Evolutionary conservation across 768 basidiomycete genomes (phyloP).

Genomic region (Tulasnella sp.): DNA sequence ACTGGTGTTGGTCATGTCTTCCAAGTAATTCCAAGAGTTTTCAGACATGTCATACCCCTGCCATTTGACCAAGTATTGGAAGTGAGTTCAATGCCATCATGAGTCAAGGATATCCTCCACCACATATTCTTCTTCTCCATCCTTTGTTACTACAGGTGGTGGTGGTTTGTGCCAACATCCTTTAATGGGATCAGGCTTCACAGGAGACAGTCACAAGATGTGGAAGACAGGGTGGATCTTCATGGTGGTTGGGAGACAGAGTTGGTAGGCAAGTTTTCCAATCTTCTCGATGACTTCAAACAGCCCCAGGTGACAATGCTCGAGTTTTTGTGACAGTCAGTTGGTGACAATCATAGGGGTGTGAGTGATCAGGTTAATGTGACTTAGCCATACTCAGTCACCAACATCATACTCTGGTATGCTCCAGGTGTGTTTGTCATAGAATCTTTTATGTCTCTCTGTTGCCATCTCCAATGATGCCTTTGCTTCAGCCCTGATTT

Average conservation of each 20-base stretch:
- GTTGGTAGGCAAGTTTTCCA: neutral
- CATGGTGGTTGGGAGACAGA: neutral
- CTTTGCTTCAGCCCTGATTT: neutral
- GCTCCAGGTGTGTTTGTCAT: neutral
- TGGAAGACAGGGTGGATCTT: conserved; percentile 1
- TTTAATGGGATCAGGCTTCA: neutral
- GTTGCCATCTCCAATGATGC: neutral
- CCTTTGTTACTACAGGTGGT: conserved; percentile 16
- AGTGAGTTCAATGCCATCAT: neutral
- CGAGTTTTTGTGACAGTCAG: neutral
- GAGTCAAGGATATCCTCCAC: conserved; percentile 24
- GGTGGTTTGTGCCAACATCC: neutral
- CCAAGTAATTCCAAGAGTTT: conserved; percentile 15
- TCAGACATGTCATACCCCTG: conserved; percentile 21
- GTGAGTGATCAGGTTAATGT: too few relatives aligned
- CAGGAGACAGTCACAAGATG: neutral
- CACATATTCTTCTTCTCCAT: conserved; percentile 15
- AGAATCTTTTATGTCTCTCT: neutral
- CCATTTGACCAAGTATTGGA: conserved; percentile 27
- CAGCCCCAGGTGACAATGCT: neutral
- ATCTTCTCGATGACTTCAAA: neutral
- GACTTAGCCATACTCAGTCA: neutral
- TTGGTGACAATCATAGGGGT: neutral
- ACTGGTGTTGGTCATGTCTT: neutral
- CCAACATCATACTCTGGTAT: neutral